phyloP scores from a whole-genome alignment of 179 eudicot genomes.

The Heliamphora pulchella region DNA sequence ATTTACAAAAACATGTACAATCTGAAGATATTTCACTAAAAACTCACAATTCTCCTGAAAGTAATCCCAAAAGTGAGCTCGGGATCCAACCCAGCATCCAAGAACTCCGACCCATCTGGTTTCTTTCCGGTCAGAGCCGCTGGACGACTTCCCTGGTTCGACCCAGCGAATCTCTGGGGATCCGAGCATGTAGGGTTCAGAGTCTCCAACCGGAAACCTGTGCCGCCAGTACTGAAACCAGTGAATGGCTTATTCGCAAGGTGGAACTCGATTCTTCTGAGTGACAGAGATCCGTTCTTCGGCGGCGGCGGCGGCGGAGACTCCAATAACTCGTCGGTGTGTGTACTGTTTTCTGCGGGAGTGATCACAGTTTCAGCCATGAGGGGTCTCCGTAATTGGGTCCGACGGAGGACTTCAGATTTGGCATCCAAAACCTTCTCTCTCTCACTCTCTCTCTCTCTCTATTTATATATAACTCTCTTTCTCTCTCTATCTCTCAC shows the following conservation, averaged over 20 bases:
- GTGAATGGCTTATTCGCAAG: constrained; percentile 37
- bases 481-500: too few species aligned
- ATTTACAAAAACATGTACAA: not conserved
- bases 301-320: constrained; percentile 1
- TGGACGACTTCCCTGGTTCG: not conserved
- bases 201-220: constrained; percentile 48
- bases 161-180: constrained; percentile 12
- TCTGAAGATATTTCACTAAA: not conserved
- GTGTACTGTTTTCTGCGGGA: not conserved
- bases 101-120: constrained; percentile 24
- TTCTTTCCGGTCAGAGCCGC: constrained; percentile 18
- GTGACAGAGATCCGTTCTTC: constrained; percentile 6
- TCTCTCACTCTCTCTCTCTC: too few species aligned
- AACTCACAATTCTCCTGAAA: constrained; percentile 67
- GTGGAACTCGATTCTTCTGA: constrained; percentile 50
- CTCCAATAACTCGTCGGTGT: constrained; percentile 1
- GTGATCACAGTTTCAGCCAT: constrained; percentile 13
- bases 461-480: too few species aligned
- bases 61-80: constrained; percentile 48
- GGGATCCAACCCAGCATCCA: constrained; percentile 41
- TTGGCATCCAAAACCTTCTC: constrained; percentile 1
- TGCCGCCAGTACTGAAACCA: constrained; percentile 30
- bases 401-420: not conserved
- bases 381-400: not conserved
- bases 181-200: constrained; percentile 40